phyloP scores from a whole-genome alignment of 2,329 filamentous ascomycete species.

The Diaporthe destruens region DNA sequence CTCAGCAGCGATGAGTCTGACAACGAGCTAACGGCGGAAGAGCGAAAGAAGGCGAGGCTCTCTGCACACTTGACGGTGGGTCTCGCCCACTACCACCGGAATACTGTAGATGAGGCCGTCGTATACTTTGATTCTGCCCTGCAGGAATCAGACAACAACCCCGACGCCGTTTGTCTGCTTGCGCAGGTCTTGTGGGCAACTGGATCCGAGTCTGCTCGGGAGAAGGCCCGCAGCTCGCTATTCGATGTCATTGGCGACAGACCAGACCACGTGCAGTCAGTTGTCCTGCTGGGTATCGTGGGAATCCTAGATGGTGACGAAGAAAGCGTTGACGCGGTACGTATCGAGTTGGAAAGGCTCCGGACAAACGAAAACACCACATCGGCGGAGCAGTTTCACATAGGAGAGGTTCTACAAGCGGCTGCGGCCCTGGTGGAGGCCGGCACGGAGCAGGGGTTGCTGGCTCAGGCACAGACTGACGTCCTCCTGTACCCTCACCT shows the following conservation, averaged over 20 bases:
- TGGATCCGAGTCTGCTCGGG: slow-evolving; percentile 78
- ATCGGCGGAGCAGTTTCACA: slow-evolving; percentile 73
- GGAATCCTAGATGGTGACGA: slow-evolving; percentile 83
- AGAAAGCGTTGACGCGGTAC: slow-evolving; percentile 84
- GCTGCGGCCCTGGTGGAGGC: slow-evolving; percentile 72
- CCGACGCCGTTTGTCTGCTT: slow-evolving; percentile 88
- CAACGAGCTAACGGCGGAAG: slow-evolving; percentile 73
- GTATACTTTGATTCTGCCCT: slow-evolving; percentile 85
- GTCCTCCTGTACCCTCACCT: slow-evolving; percentile 86
- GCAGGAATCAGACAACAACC: slow-evolving; percentile 79
- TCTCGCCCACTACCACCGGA: slow-evolving; percentile 80
- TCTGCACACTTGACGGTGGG: slow-evolving; percentile 90
- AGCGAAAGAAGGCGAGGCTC: slow-evolving; percentile 78
- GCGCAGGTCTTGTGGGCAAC: slow-evolving; percentile 95
- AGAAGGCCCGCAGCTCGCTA: slow-evolving; percentile 81
- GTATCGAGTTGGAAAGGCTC: slow-evolving; percentile 79
- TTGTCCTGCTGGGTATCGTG: slow-evolving; percentile 86
- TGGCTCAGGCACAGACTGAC: slow-evolving; percentile 78
- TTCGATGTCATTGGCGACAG: slow-evolving; percentile 83
- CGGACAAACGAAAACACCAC: slow-evolving; percentile 75
- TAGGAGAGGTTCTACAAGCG: slow-evolving; percentile 81
- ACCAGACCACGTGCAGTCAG: slow-evolving; percentile 81
- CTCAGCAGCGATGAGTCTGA: slow-evolving; percentile 80
- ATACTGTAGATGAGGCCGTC: slow-evolving; percentile 76
- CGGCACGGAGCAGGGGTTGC: slow-evolving; percentile 62